A percentile compares a stretch with the other conserved stretches of the same genome.
Evolutionary conservation across 1,284 basidiomycete genomes (phyloP).

Genomic region (Ustilago bromivora): DNA sequence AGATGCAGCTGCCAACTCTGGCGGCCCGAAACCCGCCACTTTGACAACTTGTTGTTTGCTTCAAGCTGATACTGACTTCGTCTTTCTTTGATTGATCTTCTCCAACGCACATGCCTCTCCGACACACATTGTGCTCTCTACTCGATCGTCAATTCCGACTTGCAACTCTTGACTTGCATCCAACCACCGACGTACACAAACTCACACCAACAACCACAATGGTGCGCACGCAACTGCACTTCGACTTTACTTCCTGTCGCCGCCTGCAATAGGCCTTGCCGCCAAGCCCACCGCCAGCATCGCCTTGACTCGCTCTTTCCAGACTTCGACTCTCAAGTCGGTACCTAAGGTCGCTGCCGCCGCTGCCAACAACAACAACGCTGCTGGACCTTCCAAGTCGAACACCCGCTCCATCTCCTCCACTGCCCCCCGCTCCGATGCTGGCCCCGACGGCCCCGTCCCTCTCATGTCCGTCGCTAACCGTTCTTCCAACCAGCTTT

Average conservation of each 20-base stretch:
- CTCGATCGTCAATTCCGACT: too few species aligned
- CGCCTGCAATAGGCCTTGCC: slow-evolving; percentile 30
- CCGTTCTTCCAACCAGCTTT: slow-evolving; percentile 70
- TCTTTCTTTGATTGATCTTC: neutral
- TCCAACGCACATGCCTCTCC: neutral
- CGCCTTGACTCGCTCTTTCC: slow-evolving; percentile 45
- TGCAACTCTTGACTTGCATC: neutral
- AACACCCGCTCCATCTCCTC: slow-evolving; percentile 43
- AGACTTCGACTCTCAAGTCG: slow-evolving; percentile 46
- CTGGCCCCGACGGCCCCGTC: slow-evolving; percentile 57
- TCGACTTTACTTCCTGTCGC: neutral
- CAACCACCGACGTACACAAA: neutral
- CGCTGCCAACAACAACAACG: neutral
- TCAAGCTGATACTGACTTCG: neutral
- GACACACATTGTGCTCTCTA: too few species aligned
- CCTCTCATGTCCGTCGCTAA: slow-evolving; percentile 68
- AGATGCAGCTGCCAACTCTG: neutral
- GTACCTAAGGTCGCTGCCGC: slow-evolving; percentile 37
- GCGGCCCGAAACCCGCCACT: neutral
- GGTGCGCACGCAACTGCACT: neutral
- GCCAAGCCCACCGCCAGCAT: slow-evolving; percentile 35
- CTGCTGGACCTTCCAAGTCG: slow-evolving; percentile 35
- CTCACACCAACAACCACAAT: neutral
- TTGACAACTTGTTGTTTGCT: neutral
- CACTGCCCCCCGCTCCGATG: slow-evolving; percentile 34